These are phyloP conservation scores for Penicillium waksmanii DNA, from an alignment of 495 filamentous ascomycete species.

Conservation along the genomic window DNA sequence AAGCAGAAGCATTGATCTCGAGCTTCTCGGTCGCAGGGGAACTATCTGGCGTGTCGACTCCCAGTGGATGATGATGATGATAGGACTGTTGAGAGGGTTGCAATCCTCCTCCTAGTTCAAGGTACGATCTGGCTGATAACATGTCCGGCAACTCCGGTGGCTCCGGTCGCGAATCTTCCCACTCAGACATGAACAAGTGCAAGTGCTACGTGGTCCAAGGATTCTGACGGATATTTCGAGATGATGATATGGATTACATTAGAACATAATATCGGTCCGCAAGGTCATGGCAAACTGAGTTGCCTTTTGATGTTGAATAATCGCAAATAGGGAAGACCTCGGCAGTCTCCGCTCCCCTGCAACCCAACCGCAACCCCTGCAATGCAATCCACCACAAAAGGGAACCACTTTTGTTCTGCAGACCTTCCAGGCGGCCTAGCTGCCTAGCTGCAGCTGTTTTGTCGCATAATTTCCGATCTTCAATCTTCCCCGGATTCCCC, in stretches of 20 bases:
- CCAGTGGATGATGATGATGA: neutral
- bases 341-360: neutral
- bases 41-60: neutral
- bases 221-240: neutral
- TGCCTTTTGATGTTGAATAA: constrained; percentile 6
- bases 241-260: neutral
- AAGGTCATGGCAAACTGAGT: neutral
- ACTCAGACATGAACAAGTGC: neutral
- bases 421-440: neutral
- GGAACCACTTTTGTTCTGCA: neutral
- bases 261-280: neutral
- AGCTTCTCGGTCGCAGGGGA: neutral
- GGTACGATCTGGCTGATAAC: constrained; percentile 25
- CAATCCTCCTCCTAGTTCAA: constrained; percentile 14
- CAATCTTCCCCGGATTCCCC: neutral
- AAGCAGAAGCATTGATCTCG: neutral
- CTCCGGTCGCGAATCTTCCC: neutral
- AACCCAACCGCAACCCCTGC: neutral
- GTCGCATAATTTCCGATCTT: neutral
- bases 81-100: neutral
- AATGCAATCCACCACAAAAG: neutral
- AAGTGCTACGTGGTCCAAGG: neutral
- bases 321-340: constrained; percentile 7
- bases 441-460: neutral
- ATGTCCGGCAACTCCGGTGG: constrained; percentile 7